Base-by-base conservation (phyloP, 129 eudicot genomes). In the Gnaphalium uliginosum region DNA sequence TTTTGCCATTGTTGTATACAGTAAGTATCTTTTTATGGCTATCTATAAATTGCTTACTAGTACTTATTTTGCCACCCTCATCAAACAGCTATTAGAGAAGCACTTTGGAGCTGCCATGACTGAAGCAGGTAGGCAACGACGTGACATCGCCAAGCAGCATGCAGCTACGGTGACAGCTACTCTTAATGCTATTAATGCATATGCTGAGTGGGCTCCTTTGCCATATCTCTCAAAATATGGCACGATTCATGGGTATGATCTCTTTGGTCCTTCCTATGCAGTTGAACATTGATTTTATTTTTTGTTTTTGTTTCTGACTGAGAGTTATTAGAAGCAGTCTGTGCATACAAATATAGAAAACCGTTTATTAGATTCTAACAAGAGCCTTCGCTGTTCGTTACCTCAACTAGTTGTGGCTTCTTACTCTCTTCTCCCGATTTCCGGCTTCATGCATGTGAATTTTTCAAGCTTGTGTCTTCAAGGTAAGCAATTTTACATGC, bases 171-270 rank as follows among this genome's bases (percentile, higher is more conserved):
- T 95, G 48, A 89, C 87, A 51, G 91, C 99, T 74, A 81, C 92
- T 75, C 82, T 87, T 67, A 87, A 95, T 86, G 96, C 97, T 69
- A 69, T 95, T 68, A 95, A 89, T 87, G 99, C 99, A 56, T 95
- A 95, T 87, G 99, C 93, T 67, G 99, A 95, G 74, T 95, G 99
- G 99, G 96, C 96, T 32, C 99, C 97, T 33, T 19, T 95, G 62
- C 87, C 94, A 22, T 94, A 89, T 86, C 96, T 95, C 85, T 86
- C 90, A 71, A 89, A 89, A 84, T 87, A 75, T 84, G 94, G 96
- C 79, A 87, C 87, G 14, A 87, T 95, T 63, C 87, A 90, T 69
- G 96, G 98, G 98, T 94, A 90, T 50, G 19, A 23, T 61, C 65
- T 50, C 71, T 30, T 80, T 65, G 24, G 33, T 48, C 48, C 65